Conservation (phyloP, 768 basidiomycete species). For the Boletus edulis region DNA sequence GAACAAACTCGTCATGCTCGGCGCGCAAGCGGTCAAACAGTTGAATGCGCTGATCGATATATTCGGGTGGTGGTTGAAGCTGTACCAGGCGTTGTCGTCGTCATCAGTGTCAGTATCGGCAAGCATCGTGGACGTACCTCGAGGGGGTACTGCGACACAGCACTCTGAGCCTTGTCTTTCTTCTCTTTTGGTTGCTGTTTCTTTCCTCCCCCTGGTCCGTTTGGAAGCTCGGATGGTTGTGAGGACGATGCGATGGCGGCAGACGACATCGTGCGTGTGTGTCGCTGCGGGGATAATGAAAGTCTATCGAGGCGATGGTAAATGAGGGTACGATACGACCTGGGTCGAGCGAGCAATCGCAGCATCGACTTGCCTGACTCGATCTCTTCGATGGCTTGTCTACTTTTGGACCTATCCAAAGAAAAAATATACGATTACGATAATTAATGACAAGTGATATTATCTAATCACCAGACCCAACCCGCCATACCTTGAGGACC, state of each 20-base stretch:
- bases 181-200: slow-evolving; percentile 45
- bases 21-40: slow-evolving; percentile 86
- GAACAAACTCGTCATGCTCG: slow-evolving; percentile 78
- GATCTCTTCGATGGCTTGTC: slow-evolving; percentile 2
- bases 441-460: neutral
- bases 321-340: slow-evolving; percentile 24
- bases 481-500: slow-evolving; percentile 86
- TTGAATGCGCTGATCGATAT: slow-evolving; percentile 85
- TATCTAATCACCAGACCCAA: slow-evolving; percentile 50
- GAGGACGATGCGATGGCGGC: slow-evolving; percentile 50
- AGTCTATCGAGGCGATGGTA: slow-evolving; percentile 10
- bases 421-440: neutral
- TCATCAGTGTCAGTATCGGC: neutral
- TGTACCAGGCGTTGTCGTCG: slow-evolving; percentile 26
- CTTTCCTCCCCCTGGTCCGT: slow-evolving; percentile 35
- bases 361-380: slow-evolving; percentile 31
- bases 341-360: slow-evolving; percentile 33
- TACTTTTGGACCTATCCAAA: slow-evolving; percentile 25
- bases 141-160: slow-evolving; percentile 50
- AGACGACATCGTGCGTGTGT: slow-evolving; percentile 46
- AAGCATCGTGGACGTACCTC: slow-evolving; percentile 43
- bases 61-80: slow-evolving; percentile 82
- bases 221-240: slow-evolving; percentile 45
- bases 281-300: neutral
- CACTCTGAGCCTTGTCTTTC: slow-evolving; percentile 33